Conservation (phyloP, 331 rosid genomes). For the Stylosanthes scabra region DNA sequence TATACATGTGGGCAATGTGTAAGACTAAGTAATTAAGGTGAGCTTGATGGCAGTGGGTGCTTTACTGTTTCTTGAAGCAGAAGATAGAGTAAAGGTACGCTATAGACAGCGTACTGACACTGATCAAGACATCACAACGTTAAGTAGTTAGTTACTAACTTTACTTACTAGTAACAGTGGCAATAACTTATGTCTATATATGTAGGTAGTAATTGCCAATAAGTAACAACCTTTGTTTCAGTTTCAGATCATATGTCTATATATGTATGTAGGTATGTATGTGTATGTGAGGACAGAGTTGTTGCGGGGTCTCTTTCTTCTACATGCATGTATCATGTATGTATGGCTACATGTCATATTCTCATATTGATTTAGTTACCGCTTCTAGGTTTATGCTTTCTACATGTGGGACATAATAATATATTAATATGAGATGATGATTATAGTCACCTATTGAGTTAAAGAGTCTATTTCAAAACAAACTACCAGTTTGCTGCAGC, state of each 20-base stretch:
- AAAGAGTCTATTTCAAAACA: neutral
- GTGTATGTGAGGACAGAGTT: slow-evolving; percentile 8
- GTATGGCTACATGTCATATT: slow-evolving; percentile 17
- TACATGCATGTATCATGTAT: neutral
- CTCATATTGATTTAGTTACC: neutral
- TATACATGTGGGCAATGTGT: slow-evolving; percentile 9
- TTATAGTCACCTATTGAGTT: neutral
- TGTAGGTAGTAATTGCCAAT: neutral
- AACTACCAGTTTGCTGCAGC: slow-evolving; percentile 7
- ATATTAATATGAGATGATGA: neutral
- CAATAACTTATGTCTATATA: neutral
- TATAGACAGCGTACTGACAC: slow-evolving; percentile 37
- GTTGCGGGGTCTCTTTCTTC: slow-evolving; percentile 32
- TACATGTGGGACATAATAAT: neutral
- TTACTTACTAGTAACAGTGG: neutral
- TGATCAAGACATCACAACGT: slow-evolving; percentile 44
- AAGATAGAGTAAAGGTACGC: slow-evolving; percentile 19
- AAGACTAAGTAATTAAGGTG: neutral
- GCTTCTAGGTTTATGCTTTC: neutral
- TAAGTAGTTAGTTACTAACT: slow-evolving; percentile 2
- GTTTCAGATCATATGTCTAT: neutral
- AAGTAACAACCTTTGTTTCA: slow-evolving; percentile 19
- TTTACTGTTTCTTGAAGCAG: slow-evolving; percentile 37
- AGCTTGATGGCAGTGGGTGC: slow-evolving; percentile 29
- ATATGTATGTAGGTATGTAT: neutral